Conservation (phyloP, 768 basidiomycete species). For the Pleurotus salmoneostramineus region DNA sequence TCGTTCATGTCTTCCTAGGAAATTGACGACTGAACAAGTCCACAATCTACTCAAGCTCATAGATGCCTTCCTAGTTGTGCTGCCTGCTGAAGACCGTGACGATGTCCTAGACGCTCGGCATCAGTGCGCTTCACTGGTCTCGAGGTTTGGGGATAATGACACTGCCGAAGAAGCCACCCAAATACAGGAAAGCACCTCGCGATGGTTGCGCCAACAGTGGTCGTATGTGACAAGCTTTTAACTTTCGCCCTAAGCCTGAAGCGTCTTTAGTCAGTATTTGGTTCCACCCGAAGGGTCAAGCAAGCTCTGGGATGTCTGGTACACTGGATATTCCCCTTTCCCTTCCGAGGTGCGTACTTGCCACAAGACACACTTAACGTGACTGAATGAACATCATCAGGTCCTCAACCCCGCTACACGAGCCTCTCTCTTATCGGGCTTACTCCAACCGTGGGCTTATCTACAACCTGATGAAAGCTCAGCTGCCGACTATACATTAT, state of each 20-base stretch:
- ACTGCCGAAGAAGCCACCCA: constrained; percentile 4
- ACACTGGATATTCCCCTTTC: constrained; percentile 59
- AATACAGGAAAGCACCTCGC: constrained; percentile 29
- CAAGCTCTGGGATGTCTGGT: constrained; percentile 70
- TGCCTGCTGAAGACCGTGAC: constrained; percentile 26
- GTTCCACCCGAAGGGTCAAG: constrained; percentile 41
- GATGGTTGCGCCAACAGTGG: constrained; percentile 50
- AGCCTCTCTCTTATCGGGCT: constrained; percentile 54
- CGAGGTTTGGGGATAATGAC: constrained; percentile 15
- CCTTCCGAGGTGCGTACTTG: constrained; percentile 54
- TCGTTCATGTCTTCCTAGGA: constrained; percentile 19
- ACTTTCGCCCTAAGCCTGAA: neutral
- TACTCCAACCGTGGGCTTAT: constrained; percentile 57
- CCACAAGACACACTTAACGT: constrained; percentile 1
- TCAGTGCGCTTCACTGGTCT: neutral
- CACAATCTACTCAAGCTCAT: constrained; percentile 36
- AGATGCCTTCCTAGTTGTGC: constrained; percentile 28
- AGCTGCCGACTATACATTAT: constrained; percentile 24
- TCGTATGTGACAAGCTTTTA: constrained; percentile 30
- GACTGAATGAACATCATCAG: constrained; percentile 25
- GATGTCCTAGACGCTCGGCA: constrained; percentile 26
- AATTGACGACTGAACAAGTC: constrained; percentile 32
- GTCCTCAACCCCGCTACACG: constrained; percentile 69
- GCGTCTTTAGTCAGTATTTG: constrained; percentile 32
- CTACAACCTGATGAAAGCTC: constrained; percentile 13